Evolutionary conservation across 164 flowering plant genomes (phyloP), one percentile per base, ranked within the genome.

Genomic region (Protea cynaroides): DNA sequence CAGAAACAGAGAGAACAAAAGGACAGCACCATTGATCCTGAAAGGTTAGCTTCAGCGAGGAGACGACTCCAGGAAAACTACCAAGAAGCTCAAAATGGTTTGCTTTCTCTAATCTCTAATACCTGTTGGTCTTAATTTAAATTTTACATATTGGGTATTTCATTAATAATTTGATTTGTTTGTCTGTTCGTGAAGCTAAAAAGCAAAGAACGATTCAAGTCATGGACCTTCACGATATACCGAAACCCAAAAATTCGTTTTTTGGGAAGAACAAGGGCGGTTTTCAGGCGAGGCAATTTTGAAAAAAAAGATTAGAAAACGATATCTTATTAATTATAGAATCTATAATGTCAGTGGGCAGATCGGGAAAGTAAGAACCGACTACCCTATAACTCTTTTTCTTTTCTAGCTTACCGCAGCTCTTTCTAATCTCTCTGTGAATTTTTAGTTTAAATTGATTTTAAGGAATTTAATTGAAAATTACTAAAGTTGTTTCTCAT

Each of bases 1-100:
- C 85, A 87, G 93, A 82, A 73, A 66, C 81, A 71, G 58, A 81
- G 78, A 74, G 92, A 82, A 54, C 64, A 65, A 14, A 75, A 72
- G 69, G 82, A 80, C 38, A 66, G 49, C 58, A 54, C 52, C 14
- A 72, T 78, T 64, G 96, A 94, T 70, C 63, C 76, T n/a, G 95
- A 84, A 21, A 91, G 71, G 79, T 80, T 94, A 22, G 97, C 90
- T 56, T 84, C 97, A 13, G 99, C 97, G 1, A 81, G 92, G 64
- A 90, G 69, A 66, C 75, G 99, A 69, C 97, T 89, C 69, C 97
- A 89, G 15, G 94, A 77, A 55, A 92, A 86, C 70, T 92, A 91
- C 81, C 85, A 84, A 80, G 92, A 89, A 78, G 93, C 89, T 50
- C 83, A 86, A 73, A 95, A 95, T 82, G 99, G 99, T 95, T 67